A percentile compares a stretch with the other conserved stretches of the same genome.
phyloP scores from a whole-genome alignment of 108 stramenopile genomes.

The Cyclotella baltica region DNA sequence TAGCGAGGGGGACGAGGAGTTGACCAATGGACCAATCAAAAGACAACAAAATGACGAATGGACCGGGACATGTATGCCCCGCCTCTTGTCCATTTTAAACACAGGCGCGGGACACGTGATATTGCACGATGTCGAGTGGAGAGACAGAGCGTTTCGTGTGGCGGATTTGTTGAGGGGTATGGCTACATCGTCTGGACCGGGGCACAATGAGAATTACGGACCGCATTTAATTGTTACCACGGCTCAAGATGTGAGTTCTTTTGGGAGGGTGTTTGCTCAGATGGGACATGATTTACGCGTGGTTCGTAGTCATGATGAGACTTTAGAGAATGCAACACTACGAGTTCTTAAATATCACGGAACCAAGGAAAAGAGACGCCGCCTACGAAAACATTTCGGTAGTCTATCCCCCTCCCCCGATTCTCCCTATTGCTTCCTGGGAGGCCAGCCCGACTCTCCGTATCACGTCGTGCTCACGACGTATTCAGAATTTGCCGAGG shows the following conservation, averaged over 20 bases:
- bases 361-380: slow-evolving; percentile 48
- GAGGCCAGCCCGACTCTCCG: slow-evolving; percentile 69
- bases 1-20: neutral
- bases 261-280: slow-evolving; percentile 46
- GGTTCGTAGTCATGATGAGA: slow-evolving; percentile 18
- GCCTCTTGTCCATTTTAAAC: slow-evolving; percentile 66
- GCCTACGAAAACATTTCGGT: slow-evolving; percentile 72
- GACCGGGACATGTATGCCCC: slow-evolving; percentile 64
- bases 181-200: slow-evolving; percentile 22
- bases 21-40: slow-evolving; percentile 24
- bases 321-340: slow-evolving; percentile 27
- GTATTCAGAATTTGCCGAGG: slow-evolving; percentile 70
- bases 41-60: slow-evolving; percentile 59
- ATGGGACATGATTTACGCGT: slow-evolving; percentile 27
- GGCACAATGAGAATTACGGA: slow-evolving; percentile 57
- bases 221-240: slow-evolving; percentile 84
- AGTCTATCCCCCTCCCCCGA: slow-evolving; percentile 45
- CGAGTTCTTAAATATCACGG: slow-evolving; percentile 71
- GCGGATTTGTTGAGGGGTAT: slow-evolving; percentile 68
- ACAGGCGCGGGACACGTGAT: slow-evolving; percentile 80
- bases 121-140: slow-evolving; percentile 79
- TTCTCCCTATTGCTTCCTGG: slow-evolving; percentile 38
- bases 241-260: slow-evolving; percentile 66
- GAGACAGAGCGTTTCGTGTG: slow-evolving; percentile 62
- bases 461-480: slow-evolving; percentile 84